Evolutionary conservation across 108 stramenopile species (phyloP).

Genomic region (Fragilaria radians): DNA sequence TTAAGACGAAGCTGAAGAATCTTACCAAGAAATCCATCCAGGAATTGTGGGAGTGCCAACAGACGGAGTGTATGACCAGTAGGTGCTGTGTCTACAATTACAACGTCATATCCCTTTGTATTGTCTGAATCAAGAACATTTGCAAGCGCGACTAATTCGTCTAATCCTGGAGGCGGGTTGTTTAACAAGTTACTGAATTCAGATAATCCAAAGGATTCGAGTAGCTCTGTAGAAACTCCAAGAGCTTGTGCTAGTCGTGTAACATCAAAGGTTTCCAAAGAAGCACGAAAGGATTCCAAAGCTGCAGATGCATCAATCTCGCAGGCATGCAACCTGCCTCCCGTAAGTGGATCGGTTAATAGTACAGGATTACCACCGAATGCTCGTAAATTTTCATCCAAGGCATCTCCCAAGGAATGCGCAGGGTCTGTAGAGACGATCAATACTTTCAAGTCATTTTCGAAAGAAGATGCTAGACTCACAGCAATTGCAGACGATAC

Average conservation of each 20-base stretch:
- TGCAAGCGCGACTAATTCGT: conserved; percentile 87
- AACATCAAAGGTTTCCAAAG: conserved; percentile 65
- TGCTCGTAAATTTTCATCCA: conserved; percentile 60
- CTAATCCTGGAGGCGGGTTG: conserved; percentile 93
- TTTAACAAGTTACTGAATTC: conserved; percentile 74
- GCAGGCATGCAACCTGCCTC: conserved; percentile 60
- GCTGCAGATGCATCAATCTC: conserved; percentile 84
- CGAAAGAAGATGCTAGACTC: conserved; percentile 46
- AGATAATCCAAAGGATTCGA: conserved; percentile 65
- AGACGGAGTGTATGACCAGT: conserved; percentile 90
- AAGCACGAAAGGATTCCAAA: conserved; percentile 56
- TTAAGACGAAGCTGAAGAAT: conserved; percentile 65
- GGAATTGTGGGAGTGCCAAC: conserved; percentile 78
- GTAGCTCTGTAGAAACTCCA: conserved; percentile 48
- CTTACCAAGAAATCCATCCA: conserved; percentile 78
- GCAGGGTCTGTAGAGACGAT: conserved; percentile 98
- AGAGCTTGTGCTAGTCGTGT: conserved; percentile 44
- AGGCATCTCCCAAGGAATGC: conserved; percentile 91
- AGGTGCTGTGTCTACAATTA: conserved; percentile 89
- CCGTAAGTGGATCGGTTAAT: conserved; percentile 65
- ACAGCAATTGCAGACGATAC: conserved; percentile 82
- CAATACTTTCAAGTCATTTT: conserved; percentile 68
- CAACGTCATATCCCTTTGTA: conserved; percentile 70
- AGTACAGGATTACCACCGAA: conserved; percentile 34
- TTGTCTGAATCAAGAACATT: conserved; percentile 69